Base-by-base conservation (phyloP, 2,329 filamentous ascomycete genomes). In the Microcyclospora pomicola region DNA sequence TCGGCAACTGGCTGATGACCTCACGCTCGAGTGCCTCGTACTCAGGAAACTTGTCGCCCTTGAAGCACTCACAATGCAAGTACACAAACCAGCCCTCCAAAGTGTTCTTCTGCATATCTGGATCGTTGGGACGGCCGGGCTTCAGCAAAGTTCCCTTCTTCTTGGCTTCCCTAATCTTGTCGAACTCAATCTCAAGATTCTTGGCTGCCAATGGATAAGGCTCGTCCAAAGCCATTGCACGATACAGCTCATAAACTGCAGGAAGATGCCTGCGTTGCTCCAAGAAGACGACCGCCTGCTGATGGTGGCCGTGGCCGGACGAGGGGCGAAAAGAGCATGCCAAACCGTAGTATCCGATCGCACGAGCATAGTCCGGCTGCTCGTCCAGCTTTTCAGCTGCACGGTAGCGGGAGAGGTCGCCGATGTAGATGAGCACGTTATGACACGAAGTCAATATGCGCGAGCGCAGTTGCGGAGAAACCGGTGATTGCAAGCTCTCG, bases 321-420 rank as follows among this genome's bases (percentile, higher is more conserved):
- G 75, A 68, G 2, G 88, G 85, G 48, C 82, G 73, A 37, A 96
- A 71, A 36, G 81, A 75, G 46, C 78, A 75, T 15, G 91, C 91
- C 42, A 96, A 67, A 39, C 73, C 68, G 59, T 98, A 96, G 60
- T 88, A 94, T 9, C 80, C 78, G 52, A 87, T 69, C 11, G 88
- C 85, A 11, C 75, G 75, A 16, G 81, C 81, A 68, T 83, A 92
- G 50, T 81, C 82, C 37, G 77, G 77, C 45, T 76, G 73, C 58
- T 82, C 86, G 42, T 71, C 72, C 42, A 79, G 76, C 41, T 83
- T 67, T 54, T 88, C 82, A 38, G 69, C 71, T 49, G 76, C 75
- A 42, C 87, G 79, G 61, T 95, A 98, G 45, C 91, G 77, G 35
- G 83, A 83, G 34, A 98, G 69, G 58, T 98, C 91, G 27, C 91